Conservation (phyloP, 1,139 yeast genomes). For the Suhomyces bolitotheri region DNA sequence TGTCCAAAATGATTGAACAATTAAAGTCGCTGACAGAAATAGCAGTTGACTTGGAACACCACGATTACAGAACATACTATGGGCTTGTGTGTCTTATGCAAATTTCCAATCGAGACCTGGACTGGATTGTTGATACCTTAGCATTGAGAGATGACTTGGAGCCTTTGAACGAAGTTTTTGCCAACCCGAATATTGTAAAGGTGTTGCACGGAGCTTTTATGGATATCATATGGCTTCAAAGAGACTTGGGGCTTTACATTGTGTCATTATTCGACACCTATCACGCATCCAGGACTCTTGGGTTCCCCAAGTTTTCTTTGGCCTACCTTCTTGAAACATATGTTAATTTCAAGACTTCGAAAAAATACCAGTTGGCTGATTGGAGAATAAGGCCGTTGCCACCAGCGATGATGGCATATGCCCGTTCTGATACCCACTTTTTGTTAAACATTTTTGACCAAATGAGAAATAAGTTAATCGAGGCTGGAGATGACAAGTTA, state of each 20-base stretch:
- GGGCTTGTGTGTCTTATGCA: constrained; percentile 96
- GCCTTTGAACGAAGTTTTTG: constrained; percentile 68
- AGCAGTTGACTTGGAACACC: constrained; percentile 98
- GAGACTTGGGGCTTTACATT: constrained; percentile 89
- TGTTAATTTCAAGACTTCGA: constrained; percentile 85
- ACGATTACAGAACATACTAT: constrained; percentile 84
- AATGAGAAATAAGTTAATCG: constrained; percentile 63
- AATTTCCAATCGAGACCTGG: constrained; percentile 77
- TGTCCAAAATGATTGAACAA: constrained; percentile 55
- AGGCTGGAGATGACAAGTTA: constrained; percentile 41
- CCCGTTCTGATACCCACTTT: constrained; percentile 95
- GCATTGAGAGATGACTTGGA: constrained; percentile 71
- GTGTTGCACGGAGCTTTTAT: constrained; percentile 95
- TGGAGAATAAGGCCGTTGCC: constrained; percentile 93
- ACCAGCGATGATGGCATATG: constrained; percentile 76
- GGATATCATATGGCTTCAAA: constrained; percentile 97
- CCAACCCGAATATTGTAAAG: constrained; percentile 78
- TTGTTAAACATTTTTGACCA: constrained; percentile 77
- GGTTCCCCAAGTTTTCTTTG: constrained; percentile 78
- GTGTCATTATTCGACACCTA: constrained; percentile 92
- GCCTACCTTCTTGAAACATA: constrained; percentile 80
- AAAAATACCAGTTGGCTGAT: constrained; percentile 93
- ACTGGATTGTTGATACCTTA: constrained; percentile 80
- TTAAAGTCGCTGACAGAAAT: constrained; percentile 58
- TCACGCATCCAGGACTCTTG: constrained; percentile 79